phyloP scores from a whole-genome alignment of 768 basidiomycete genomes.

The Dentipellis fragilis region DNA sequence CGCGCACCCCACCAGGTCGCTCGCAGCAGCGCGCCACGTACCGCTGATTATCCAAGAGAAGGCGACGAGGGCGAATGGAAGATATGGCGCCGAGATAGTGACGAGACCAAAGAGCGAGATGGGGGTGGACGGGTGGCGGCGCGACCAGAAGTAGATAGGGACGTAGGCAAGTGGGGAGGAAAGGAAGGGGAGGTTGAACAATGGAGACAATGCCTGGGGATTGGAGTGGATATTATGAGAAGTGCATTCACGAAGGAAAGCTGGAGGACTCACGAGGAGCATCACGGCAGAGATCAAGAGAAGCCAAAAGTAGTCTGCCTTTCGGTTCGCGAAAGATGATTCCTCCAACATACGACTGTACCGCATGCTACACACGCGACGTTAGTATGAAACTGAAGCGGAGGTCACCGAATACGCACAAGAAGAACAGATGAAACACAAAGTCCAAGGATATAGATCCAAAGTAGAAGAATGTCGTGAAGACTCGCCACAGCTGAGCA shows the following conservation, averaged over 20 bases:
- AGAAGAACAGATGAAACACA: constrained; percentile 96
- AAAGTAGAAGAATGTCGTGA: constrained; percentile 95
- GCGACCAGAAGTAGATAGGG: constrained; percentile 94
- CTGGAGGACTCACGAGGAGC: constrained; percentile 58
- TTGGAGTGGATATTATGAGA: background rate
- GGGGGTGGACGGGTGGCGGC: constrained; percentile 89
- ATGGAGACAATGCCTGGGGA: constrained; percentile 63
- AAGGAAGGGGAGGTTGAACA: constrained; percentile 88
- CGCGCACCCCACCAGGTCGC: constrained; percentile 74
- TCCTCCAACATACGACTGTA: constrained; percentile 97
- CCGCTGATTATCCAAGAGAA: constrained; percentile 81
- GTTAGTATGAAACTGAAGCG: background rate
- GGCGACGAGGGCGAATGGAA: constrained; percentile 83
- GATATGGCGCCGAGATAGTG: constrained; percentile 92
- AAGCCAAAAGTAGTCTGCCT: constrained; percentile 94
- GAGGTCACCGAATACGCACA: constrained; percentile 45
- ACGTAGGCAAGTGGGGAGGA: constrained; percentile 90
- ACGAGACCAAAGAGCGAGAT: constrained; percentile 93
- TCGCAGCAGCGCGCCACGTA: constrained; percentile 74
- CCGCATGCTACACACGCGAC: constrained; percentile 58
- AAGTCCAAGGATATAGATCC: constrained; percentile 90
- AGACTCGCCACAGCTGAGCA: constrained; percentile 70
- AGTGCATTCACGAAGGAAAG: background rate
- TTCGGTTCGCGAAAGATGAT: constrained; percentile 83
- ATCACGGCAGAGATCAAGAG: constrained; percentile 75